Evolutionary conservation across 306 rosid genomes (phyloP), one percentile per base, ranked within the genome.

Genomic region (Rosa persica): DNA sequence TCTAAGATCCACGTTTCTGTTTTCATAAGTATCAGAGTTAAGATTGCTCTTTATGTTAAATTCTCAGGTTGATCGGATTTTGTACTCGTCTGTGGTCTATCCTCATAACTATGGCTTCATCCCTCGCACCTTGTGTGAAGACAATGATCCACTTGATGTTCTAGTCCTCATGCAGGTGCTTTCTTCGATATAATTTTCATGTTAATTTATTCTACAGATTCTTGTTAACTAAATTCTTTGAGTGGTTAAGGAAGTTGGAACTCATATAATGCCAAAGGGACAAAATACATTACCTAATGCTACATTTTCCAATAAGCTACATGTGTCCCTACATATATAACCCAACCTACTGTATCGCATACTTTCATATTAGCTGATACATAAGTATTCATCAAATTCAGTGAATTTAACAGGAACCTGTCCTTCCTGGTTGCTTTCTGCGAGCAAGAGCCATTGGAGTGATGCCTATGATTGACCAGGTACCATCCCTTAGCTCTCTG

Each of bases 391-490:
- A 73, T 39, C 49, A 19, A 73, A 68, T 67, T 87, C 38, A 17
- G 65, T 86, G 51, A 78, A 84, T 72, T 80, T 75, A n/a, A 23
- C 73, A 96, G 98, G 99, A 96, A 85, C 99, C 99, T 20, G 86
- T 96, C 76, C 89, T 96, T 88, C 97, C 99, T 42, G 99, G 99
- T 76, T 90, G 96, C 83, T 96, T 96, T 78, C 93, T 93, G 48
- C 82, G 99, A 83, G 99, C 99, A 73, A 88, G 80, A 78, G 93
- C 98, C 86, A 88, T 96, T 72, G 98, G 99, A 87, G 84, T 96
- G 8, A 96, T 96, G 98, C 97, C 99, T 23, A 96, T 96, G 99
- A 96, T 96, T 82, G 99, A 96, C 76, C 97, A 91, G 97, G 98
- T 94, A 85, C 77, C 49, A 40, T 72, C 74, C 36, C 55, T 20